phyloP scores from a whole-genome alignment of 352 stramenopile species.

The Phytophthora multivora region DNA sequence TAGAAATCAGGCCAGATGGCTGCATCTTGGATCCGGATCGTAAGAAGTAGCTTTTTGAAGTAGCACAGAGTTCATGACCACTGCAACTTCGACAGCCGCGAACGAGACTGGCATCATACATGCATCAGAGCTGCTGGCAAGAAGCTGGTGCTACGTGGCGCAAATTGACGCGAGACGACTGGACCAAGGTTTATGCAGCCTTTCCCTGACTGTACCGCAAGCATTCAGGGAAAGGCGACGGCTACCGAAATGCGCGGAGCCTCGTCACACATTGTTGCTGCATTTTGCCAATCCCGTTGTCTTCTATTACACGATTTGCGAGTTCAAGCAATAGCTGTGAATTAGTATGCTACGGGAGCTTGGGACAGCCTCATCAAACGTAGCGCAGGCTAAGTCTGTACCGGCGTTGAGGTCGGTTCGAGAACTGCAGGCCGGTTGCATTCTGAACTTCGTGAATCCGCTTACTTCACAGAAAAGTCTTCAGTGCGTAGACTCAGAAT shows the following conservation, averaged over 20 bases:
- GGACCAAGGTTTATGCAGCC: not conserved
- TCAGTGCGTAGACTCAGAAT: not conserved
- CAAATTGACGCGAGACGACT: not conserved
- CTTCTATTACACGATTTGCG: not conserved
- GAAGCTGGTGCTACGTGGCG: not conserved
- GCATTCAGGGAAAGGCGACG: conserved; percentile 9
- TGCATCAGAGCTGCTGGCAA: not conserved
- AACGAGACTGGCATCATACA: conserved; percentile 6
- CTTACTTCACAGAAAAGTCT: conserved; percentile 15
- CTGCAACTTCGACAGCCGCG: conserved; percentile 7
- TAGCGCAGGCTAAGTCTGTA: not conserved
- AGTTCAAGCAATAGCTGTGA: not conserved
- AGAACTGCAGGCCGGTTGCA: not conserved
- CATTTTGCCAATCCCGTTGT: not conserved
- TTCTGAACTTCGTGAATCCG: not conserved
- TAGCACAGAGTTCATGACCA: not conserved
- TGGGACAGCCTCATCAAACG: not conserved
- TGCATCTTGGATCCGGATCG: not conserved
- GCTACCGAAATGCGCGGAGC: conserved; percentile 12
- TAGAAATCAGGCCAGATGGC: not conserved
- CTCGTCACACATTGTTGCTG: conserved; percentile 11
- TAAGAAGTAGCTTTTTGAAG: conserved; percentile 14
- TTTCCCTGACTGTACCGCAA: conserved; percentile 2
- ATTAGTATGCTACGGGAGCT: conserved; percentile 1
- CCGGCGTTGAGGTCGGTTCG: not conserved